phyloP scores from a whole-genome alignment of 2,329 filamentous ascomycete species.

The Ascochyta clinopodiicola region DNA sequence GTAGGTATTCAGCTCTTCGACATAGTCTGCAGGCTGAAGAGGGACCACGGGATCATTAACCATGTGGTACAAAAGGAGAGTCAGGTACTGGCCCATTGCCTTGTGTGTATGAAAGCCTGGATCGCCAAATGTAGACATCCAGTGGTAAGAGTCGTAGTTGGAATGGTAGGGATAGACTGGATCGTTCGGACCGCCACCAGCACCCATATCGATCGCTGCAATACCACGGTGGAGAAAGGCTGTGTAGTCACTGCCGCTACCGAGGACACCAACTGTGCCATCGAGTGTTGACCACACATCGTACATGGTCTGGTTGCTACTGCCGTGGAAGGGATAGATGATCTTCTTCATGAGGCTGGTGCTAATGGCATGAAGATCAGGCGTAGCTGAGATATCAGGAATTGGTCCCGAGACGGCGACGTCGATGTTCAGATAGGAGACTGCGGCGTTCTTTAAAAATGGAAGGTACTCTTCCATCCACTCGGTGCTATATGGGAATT shows the following conservation, averaged over 20 bases:
- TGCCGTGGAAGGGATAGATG: slow-evolving; percentile 48
- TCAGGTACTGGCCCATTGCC: slow-evolving; percentile 57
- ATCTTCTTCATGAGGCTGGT: slow-evolving; percentile 51
- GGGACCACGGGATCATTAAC: slow-evolving; percentile 49
- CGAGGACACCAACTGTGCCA: slow-evolving; percentile 52
- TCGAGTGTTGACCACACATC: slow-evolving; percentile 51
- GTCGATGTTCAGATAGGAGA: slow-evolving; percentile 61
- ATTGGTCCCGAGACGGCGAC: slow-evolving; percentile 55
- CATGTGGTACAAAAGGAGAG: slow-evolving; percentile 53
- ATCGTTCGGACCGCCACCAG: slow-evolving; percentile 46
- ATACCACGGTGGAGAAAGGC: slow-evolving; percentile 56
- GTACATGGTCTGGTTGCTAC: slow-evolving; percentile 52
- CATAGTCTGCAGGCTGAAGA: slow-evolving; percentile 49
- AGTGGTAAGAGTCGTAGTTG: slow-evolving; percentile 57
- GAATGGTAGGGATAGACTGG: slow-evolving; percentile 58
- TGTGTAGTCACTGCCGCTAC: slow-evolving; percentile 56
- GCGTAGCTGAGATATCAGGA: slow-evolving; percentile 49
- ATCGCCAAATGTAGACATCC: slow-evolving; percentile 61
- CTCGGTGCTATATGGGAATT: slow-evolving; percentile 49
- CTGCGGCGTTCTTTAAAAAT: slow-evolving; percentile 53
- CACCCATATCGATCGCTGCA: slow-evolving; percentile 52
- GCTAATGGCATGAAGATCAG: slow-evolving; percentile 50
- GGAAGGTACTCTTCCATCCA: slow-evolving; percentile 59
- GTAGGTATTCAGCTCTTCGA: slow-evolving; percentile 47
- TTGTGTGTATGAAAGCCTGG: slow-evolving; percentile 58